Conservation (phyloP, 2,329 filamentous ascomycete genomes). For the Chrysoporthe deuterocubensis region DNA sequence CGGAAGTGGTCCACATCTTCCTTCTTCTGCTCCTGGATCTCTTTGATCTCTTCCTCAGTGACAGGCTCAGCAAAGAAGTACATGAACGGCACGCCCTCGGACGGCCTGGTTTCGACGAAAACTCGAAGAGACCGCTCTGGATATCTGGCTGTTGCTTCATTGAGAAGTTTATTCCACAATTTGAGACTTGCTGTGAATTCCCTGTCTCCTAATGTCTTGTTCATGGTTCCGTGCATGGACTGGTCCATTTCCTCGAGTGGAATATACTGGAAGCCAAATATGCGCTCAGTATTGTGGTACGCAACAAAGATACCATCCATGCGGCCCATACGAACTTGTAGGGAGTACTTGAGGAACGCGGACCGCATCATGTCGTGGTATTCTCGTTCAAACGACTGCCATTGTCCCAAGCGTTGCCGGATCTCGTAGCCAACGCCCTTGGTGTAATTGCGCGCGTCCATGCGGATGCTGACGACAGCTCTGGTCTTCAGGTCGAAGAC, state of each 20-base stretch:
- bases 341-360: constrained; percentile 93
- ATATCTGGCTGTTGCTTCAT: constrained; percentile 75
- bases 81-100: constrained; percentile 65
- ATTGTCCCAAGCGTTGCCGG: constrained; percentile 72
- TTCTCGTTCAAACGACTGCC: constrained; percentile 91
- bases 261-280: constrained; percentile 98
- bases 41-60: constrained; percentile 69
- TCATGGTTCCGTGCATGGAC: constrained; percentile 79
- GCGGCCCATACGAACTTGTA: constrained; percentile 94
- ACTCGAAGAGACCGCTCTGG: constrained; percentile 78
- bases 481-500: constrained; percentile 97
- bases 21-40: constrained; percentile 72
- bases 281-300: constrained; percentile 91
- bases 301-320: constrained; percentile 99
- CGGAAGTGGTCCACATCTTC: constrained; percentile 72
- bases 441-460: constrained; percentile 75
- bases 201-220: constrained; percentile 71
- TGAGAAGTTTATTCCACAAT: constrained; percentile 77
- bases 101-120: constrained; percentile 76
- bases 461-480: constrained; percentile 88
- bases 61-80: constrained; percentile 92
- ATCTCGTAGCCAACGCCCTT: constrained; percentile 88
- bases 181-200: constrained; percentile 85
- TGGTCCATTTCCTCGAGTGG: constrained; percentile 84
- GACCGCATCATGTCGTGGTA: constrained; percentile 96